Conservation (phyloP, 495 filamentous ascomycete genomes). For the Podospora didyma region DNA sequence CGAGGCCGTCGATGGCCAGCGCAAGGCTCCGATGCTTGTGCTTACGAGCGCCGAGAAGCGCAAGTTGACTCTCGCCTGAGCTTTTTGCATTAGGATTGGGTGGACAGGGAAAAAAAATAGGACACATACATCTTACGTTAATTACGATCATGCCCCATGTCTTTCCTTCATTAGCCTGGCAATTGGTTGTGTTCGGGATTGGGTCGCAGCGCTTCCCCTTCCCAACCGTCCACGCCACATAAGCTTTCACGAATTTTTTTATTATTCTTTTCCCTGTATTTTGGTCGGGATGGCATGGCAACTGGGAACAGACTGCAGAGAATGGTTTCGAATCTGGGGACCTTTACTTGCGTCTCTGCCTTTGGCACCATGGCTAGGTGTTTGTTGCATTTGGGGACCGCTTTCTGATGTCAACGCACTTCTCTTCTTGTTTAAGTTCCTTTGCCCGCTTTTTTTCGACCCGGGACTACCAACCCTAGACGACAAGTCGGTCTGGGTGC, state of each 20-base stretch:
- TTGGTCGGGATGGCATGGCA: constrained; percentile 16
- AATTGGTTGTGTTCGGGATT: neutral
- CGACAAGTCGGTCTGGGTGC: neutral
- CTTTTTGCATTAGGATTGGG: neutral
- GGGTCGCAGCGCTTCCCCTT: constrained; percentile 20
- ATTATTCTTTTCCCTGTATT: constrained; percentile 18
- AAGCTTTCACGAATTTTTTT: constrained; percentile 7
- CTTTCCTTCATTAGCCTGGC: constrained; percentile 18
- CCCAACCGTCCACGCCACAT: constrained; percentile 1
- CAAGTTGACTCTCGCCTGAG: constrained; percentile 42
- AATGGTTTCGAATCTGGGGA: neutral
- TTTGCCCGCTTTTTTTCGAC: neutral
- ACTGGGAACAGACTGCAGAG: constrained; percentile 5
- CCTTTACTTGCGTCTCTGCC: neutral
- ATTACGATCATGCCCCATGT: constrained; percentile 34
- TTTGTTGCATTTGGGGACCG: constrained; percentile 1
- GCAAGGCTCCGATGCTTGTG: constrained; percentile 82
- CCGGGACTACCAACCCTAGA: neutral
- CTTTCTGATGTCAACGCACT: neutral
- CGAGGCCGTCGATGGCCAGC: constrained; percentile 54
- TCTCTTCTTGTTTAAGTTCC: neutral
- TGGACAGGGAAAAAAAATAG: constrained; percentile 5
- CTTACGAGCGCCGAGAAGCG: constrained; percentile 88
- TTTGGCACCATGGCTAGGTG: neutral
- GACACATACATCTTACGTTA: constrained; percentile 27